phyloP scores from a whole-genome alignment of 768 basidiomycete species.

The Pholiota microspora region DNA sequence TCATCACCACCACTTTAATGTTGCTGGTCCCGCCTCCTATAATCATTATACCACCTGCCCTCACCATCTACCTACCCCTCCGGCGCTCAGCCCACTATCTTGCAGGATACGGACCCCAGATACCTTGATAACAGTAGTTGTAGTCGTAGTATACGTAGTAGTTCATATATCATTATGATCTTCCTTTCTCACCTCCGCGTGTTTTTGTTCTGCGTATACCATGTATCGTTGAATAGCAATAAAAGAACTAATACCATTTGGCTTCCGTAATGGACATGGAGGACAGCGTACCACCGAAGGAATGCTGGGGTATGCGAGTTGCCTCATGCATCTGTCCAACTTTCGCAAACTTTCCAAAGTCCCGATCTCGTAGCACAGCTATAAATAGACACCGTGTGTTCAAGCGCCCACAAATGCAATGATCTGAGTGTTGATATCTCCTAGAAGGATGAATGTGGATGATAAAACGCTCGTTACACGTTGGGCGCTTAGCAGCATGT shows the following conservation, averaged over 20 bases:
- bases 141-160: slow-evolving; percentile 4
- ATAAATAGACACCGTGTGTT: background rate
- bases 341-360: no score
- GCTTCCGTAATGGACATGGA: no score
- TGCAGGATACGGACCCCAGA: background rate
- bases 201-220: background rate
- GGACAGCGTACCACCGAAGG: no score
- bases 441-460: no score
- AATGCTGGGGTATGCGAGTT: no score
- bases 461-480: no score
- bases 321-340: no score
- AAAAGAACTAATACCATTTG: background rate
- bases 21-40: background rate
- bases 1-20: background rate
- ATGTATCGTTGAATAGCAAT: background rate
- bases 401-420: background rate
- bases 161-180: slow-evolving; percentile 7
- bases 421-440: no score
- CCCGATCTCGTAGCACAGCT: background rate
- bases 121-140: slow-evolving; percentile 6
- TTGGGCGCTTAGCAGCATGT: no score
- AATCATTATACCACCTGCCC: background rate
- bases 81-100: background rate
- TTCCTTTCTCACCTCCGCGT: background rate
- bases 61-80: background rate